Base-by-base conservation (phyloP, 2,329 filamentous ascomycete genomes). In the Alternaria metachromatica region DNA sequence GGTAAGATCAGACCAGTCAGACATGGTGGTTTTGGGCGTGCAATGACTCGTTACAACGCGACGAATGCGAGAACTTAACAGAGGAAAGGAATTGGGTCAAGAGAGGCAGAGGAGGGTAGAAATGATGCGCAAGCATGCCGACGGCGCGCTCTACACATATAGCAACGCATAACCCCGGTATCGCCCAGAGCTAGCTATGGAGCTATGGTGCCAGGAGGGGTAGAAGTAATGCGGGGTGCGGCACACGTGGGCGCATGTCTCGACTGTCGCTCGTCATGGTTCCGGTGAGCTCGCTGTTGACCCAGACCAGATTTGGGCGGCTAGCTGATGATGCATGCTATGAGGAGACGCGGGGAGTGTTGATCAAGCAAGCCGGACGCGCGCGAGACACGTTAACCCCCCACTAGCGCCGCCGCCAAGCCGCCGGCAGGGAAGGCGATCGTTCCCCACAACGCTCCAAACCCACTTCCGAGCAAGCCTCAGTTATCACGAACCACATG, bases 1-100 rank as follows among this genome's bases (percentile, higher is more conserved):
- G 11, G 76, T 70, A 11, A 80, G 70, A 56, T 80, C 78, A 30
- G 74, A 70, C 77, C 77, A 80, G 59, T 62, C 67, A 53, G 74
- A 64, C 76, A 78, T 78, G 51, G 45, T 69, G 57, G 21, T 49
- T 37, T 15, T 48, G 21, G 23, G 20, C 18, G 23, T 53, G 20
- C 12, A 23, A 50, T 53, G 26, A 33, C 33, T 56, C 18, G 21
- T 51, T 21, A 21, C 18, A 28, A 44, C 26, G 54, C 18, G 55
- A 55, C 37, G 33, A 56, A 43, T 20, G 25, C 30, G 12, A 20
- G 45, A 1, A n/a, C 21, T 8, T 2, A 28, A 51, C 12, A 6
- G 50, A 55, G 2, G 12, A n/a, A 20, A 18, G n/a, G 15, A 43
- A 25, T 50, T 23, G 10, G 41, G 18, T 53, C 48, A 21, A 15